Evolutionary conservation across 164 flowering plant genomes (phyloP).

Genomic region (Macadamia tetraphylla): DNA sequence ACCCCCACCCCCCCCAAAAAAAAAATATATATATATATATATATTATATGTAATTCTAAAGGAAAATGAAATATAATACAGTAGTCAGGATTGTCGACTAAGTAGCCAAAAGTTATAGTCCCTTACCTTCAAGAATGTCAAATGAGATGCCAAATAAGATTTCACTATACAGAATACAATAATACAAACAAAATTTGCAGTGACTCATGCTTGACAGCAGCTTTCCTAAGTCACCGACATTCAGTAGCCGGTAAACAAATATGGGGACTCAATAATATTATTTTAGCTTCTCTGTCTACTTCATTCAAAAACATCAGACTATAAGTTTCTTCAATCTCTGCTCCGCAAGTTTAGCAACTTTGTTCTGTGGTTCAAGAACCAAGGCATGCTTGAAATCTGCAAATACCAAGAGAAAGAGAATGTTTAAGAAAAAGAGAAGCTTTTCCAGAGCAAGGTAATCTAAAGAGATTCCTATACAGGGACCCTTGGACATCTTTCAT

Average conservation of each 20-base stretch:
- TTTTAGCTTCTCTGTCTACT: background rate
- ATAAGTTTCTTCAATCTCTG: constrained; percentile 61
- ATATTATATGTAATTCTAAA: no score
- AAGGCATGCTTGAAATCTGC: constrained; percentile 96
- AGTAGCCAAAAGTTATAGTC: background rate
- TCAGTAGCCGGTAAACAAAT: background rate
- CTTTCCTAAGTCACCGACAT: background rate
- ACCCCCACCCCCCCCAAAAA: no score
- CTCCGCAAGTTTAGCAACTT: constrained; percentile 64
- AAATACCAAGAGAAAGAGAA: background rate
- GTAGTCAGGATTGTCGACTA: no score
- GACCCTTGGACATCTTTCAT: no score
- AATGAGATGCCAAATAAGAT: background rate
- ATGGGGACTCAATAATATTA: background rate
- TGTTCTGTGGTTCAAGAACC: constrained; percentile 92
- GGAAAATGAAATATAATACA: no score
- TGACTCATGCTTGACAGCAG: background rate
- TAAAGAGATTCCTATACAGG: no score
- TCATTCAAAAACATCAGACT: constrained; percentile 23
- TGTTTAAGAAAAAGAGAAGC: background rate
- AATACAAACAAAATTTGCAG: background rate
- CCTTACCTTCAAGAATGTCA: background rate
- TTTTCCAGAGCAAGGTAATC: no score
- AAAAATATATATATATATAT: no score
- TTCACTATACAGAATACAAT: background rate